Conservation (phyloP, 768 basidiomycete species). For the Leccinum sublutescens region DNA sequence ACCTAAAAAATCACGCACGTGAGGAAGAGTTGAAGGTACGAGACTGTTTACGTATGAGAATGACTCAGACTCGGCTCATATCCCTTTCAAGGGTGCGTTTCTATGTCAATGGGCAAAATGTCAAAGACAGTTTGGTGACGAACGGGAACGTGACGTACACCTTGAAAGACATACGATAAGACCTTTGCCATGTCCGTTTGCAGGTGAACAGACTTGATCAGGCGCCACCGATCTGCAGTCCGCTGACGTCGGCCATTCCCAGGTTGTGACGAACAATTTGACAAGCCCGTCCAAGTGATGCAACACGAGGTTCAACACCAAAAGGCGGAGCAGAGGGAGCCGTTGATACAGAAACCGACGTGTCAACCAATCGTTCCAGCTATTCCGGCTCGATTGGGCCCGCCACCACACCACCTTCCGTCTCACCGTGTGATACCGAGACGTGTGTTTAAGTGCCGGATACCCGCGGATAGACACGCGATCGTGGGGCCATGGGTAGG, state of each 20-base stretch:
- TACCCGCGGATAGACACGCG: constrained; percentile 52
- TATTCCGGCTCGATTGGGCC: constrained; percentile 33
- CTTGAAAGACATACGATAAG: constrained; percentile 46
- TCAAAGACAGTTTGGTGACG: constrained; percentile 39
- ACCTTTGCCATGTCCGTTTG: constrained; percentile 30
- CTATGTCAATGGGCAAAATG: constrained; percentile 60
- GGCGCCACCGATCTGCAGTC: neutral
- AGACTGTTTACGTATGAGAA: constrained; percentile 3
- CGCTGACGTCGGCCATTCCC: constrained; percentile 11
- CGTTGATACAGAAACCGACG: constrained; percentile 26
- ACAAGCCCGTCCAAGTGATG: constrained; percentile 44
- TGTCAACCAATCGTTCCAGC: constrained; percentile 35
- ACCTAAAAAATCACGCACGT: constrained; percentile 42
- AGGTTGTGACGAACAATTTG: constrained; percentile 57
- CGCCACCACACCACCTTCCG: constrained; percentile 45
- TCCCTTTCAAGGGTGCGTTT: constrained; percentile 34
- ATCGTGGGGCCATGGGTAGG: constrained; percentile 55
- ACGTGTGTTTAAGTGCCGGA: constrained; percentile 42
- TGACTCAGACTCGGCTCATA: constrained; percentile 7
- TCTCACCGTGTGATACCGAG: constrained; percentile 49
- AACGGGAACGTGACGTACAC: constrained; percentile 44
- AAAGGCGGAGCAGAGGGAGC: constrained; percentile 17
- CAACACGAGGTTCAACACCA: constrained; percentile 48
- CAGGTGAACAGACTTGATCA: constrained; percentile 40
- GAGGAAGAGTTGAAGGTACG: constrained; percentile 32